phyloP scores from a whole-genome alignment of 2,329 filamentous ascomycete genomes.

The Tolypocladium sp. region DNA sequence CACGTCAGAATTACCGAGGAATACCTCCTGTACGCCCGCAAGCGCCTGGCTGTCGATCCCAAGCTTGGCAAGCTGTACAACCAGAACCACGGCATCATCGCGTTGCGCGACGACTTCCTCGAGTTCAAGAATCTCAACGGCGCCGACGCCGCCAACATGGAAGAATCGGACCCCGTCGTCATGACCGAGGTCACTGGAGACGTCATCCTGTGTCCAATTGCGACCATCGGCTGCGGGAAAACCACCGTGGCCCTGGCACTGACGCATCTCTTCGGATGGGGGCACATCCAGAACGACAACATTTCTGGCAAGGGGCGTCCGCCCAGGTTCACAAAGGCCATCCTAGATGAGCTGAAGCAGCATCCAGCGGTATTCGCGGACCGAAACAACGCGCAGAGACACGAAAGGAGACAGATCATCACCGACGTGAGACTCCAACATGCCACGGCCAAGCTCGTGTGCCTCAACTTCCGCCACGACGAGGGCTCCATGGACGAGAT shows the following conservation, averaged over 20 bases:
- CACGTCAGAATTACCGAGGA: constrained; percentile 84
- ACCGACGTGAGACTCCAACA: constrained; percentile 61
- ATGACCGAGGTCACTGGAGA: constrained; percentile 52
- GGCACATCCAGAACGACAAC: constrained; percentile 94
- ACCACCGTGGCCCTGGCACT: constrained; percentile 83
- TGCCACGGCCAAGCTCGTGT: constrained; percentile 63
- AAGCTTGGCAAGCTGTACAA: constrained; percentile 63
- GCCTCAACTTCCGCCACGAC: constrained; percentile 81
- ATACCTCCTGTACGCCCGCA: constrained; percentile 75
- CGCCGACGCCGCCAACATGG: constrained; percentile 74
- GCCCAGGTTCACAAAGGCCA: constrained; percentile 63
- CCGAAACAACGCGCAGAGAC: constrained; percentile 84
- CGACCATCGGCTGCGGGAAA: constrained; percentile 94
- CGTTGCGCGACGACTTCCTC: constrained; percentile 80
- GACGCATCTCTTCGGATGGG: constrained; percentile 78
- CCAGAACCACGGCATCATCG: constrained; percentile 90
- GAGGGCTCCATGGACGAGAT: constrained; percentile 67
- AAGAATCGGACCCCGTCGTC: constrained; percentile 38
- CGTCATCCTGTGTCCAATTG: constrained; percentile 79
- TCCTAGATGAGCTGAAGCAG: constrained; percentile 55
- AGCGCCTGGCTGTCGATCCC: constrained; percentile 60
- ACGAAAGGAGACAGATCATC: constrained; percentile 82
- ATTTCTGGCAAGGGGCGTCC: constrained; percentile 73
- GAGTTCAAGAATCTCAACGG: constrained; percentile 76
- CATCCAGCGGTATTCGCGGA: constrained; percentile 77